Evolutionary conservation across 129 eudicot species (phyloP).

Genomic region (Cynara cardunculus): DNA sequence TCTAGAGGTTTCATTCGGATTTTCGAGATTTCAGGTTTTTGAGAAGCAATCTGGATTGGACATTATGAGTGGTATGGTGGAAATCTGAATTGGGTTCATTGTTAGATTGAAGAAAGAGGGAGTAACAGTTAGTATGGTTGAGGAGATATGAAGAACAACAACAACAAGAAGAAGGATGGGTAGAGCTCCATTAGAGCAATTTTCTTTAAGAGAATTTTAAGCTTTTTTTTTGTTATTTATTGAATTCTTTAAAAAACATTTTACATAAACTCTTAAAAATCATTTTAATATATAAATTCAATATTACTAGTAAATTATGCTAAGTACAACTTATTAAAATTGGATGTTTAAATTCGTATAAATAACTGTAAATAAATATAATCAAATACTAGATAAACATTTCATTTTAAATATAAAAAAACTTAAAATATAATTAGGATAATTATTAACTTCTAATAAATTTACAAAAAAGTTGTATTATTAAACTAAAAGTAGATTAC

Average conservation of each 20-base stretch:
- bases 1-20: constrained; percentile 10
- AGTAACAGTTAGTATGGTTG: constrained; percentile 19
- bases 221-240: not conserved
- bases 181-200: constrained; percentile 8
- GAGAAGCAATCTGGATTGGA: not conserved
- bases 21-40: not conserved
- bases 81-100: constrained; percentile 3
- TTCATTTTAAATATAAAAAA: no score
- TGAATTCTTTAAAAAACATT: not conserved
- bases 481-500: no score
- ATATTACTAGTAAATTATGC: no score
- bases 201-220: not conserved
- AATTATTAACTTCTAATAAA: no score
- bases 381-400: no score
- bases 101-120: not conserved
- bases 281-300: no score
- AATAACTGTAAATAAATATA: no score
- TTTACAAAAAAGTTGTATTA: no score
- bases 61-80: not conserved
- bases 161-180: not conserved
- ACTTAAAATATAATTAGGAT: no score
- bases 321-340: no score
- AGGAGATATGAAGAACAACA: constrained; percentile 7
- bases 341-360: no score
- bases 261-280: no score